These are phyloP conservation scores for Pterocarpus santalinus DNA, from an alignment of 306 rosid species.

Conservation along the genomic window DNA sequence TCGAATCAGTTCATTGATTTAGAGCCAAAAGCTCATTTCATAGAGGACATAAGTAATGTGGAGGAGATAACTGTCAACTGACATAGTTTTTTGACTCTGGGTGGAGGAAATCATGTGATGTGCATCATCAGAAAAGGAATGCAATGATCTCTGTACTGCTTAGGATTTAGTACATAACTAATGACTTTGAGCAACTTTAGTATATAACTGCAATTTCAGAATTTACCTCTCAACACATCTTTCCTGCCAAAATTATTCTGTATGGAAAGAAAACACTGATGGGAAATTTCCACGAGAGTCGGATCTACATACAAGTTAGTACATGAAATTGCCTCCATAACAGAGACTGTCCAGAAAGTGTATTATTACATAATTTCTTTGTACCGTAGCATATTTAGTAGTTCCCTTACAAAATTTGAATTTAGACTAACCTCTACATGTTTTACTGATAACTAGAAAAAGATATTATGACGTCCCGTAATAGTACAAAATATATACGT, in stretches of 20 bases:
- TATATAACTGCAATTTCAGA: constrained; percentile 33
- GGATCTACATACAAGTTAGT: background rate
- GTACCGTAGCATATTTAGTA: background rate
- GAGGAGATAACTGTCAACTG: constrained; percentile 77
- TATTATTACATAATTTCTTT: background rate
- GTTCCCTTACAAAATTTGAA: background rate
- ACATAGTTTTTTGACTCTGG: constrained; percentile 30
- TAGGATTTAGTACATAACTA: constrained; percentile 41
- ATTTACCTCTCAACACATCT: background rate
- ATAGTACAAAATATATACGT: no score
- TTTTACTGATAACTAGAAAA: no score
- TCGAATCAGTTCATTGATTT: constrained; percentile 98
- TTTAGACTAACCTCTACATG: background rate
- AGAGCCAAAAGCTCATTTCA: constrained; percentile 79
- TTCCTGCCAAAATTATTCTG: constrained; percentile 14
- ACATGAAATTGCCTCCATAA: background rate
- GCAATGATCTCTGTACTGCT: background rate
- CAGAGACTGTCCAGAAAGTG: background rate
- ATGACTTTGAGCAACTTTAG: constrained; percentile 39
- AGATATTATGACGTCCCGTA: no score
- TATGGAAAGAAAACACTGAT: background rate
- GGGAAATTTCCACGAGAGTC: background rate
- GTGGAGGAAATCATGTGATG: constrained; percentile 37
- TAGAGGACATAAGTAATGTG: constrained; percentile 60
- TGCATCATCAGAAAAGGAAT: constrained; percentile 12